Evolutionary conservation across 1,284 basidiomycete species (phyloP), one percentile per base, ranked within the genome.

Genomic region (Cerioporus squamosus): DNA sequence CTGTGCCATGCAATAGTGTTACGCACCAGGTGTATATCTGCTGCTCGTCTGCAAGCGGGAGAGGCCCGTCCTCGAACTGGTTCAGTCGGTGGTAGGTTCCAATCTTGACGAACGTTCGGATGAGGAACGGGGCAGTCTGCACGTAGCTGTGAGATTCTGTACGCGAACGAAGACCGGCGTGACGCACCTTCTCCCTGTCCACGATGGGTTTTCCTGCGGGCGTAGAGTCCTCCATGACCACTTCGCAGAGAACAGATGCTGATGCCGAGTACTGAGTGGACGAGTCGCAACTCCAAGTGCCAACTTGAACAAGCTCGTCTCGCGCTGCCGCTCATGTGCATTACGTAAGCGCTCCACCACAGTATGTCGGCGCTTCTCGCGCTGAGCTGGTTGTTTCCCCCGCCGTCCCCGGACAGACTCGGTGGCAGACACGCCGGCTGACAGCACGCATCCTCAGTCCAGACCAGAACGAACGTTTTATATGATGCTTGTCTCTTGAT

Each of bases 31-130:
- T 88, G 66, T 85, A 91, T 43, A 91, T 75, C 66, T 91, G 89
- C 51, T 90, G 87, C 68, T 93, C 90, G 61, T 93, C 90, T 4
- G 85, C 84, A 2, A 85, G 86, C 8, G 90, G 90, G 5, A 89
- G 76, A 3, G 81, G 81, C 0, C 87, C 86, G 60, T 91, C 88
- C 68, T 93, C 88, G 64, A 93, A 93, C 57, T 90, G 75, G 2
- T 77, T 74, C 38, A 90, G 73, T 46, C 86, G 80, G 69, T 93
- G 91, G 70, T 91, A 91, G 31, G 81, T 76, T 14, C 88, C 88
- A 40, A 90, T 82, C 81, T 91, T 91, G 57, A 93, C 80, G 72
- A 93, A 93, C n/a, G 90, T 80, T 54, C 91, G 81, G 33, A 93
- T 84, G 57, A 93, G 81, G 72, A 93, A 93, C 6, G 91, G 90